Percentiles rank a stretch among this genome's conserved stretches.
These are phyloP conservation scores for Nannochloropsis oceanica DNA, from an alignment of 108 stramenopile genomes.

Conservation along the genomic window DNA sequence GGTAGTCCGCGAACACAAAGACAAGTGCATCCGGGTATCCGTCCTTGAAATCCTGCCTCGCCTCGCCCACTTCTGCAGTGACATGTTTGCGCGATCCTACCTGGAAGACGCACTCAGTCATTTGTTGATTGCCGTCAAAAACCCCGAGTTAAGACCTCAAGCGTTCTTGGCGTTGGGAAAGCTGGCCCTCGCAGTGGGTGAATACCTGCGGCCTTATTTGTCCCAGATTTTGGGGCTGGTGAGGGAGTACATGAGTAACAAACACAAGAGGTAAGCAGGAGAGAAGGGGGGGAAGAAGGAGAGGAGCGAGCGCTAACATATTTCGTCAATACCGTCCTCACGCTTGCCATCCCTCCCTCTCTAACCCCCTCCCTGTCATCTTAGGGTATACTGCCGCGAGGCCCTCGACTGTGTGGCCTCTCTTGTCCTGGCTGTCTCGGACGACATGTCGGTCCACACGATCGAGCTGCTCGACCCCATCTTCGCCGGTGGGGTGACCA, in stretches of 20 bases:
- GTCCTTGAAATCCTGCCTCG: constrained; percentile 70
- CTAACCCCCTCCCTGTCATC: neutral
- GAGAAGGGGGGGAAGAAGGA: neutral
- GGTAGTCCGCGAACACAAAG: constrained; percentile 49
- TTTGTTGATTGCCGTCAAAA: constrained; percentile 39
- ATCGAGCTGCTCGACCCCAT: constrained; percentile 64
- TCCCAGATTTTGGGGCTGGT: constrained; percentile 51
- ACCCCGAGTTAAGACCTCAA: constrained; percentile 53
- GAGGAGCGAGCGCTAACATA: neutral
- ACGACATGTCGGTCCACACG: constrained; percentile 48
- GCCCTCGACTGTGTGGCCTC: constrained; percentile 74
- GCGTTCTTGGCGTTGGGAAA: constrained; percentile 70
- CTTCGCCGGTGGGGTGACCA: constrained; percentile 67
- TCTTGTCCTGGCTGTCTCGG: constrained; percentile 70
- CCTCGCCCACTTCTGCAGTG: constrained; percentile 60
- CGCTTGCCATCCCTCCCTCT: neutral
- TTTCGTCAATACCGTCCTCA: neutral
- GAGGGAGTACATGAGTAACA: constrained; percentile 48
- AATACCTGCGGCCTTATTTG: constrained; percentile 18
- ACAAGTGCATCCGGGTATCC: constrained; percentile 57
- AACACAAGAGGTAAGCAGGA: constrained; percentile 25
- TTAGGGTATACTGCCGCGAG: constrained; percentile 13
- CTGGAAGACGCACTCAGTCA: constrained; percentile 54
- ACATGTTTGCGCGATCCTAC: constrained; percentile 65
- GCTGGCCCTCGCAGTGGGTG: constrained; percentile 61